These are phyloP conservation scores for Coemansia sp. DNA, from an alignment of 192 early-diverging fungal genomes.

Conservation along the genomic window DNA sequence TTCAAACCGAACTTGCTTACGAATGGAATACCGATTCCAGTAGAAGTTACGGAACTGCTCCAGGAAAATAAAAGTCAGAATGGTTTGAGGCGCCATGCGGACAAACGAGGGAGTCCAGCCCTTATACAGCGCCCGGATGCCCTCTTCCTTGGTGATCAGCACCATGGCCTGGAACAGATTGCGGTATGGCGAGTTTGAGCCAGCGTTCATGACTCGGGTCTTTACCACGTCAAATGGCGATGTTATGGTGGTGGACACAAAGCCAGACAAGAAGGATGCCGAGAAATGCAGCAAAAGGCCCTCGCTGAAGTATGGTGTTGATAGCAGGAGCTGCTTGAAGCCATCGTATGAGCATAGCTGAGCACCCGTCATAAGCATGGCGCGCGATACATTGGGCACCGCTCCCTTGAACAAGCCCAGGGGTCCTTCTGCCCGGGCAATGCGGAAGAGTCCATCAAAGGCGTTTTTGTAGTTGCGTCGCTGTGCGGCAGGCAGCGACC, in stretches of 20 bases:
- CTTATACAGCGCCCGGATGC: constrained; percentile 69
- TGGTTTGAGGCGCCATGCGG: constrained; percentile 79
- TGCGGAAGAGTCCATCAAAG: constrained; percentile 69
- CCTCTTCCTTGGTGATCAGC: constrained; percentile 65
- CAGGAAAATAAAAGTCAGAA: constrained; percentile 78
- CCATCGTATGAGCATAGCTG: constrained; percentile 76
- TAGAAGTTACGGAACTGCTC: constrained; percentile 67
- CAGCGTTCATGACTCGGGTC: constrained; percentile 80
- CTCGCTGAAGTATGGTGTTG: constrained; percentile 60
- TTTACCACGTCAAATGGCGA: constrained; percentile 83
- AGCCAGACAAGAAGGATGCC: constrained; percentile 69
- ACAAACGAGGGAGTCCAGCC: constrained; percentile 83
- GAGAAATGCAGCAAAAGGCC: constrained; percentile 65
- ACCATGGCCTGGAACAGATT: constrained; percentile 48
- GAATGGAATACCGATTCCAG: constrained; percentile 26
- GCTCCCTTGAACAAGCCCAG: constrained; percentile 82
- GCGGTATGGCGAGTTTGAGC: constrained; percentile 34
- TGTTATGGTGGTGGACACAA: constrained; percentile 72
- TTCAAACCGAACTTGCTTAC: constrained; percentile 33
- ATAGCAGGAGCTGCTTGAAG: constrained; percentile 70
- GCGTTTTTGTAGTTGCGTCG: constrained; percentile 76
- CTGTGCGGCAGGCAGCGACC: constrained; percentile 59
- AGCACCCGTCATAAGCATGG: constrained; percentile 78
- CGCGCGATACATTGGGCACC: constrained; percentile 85
- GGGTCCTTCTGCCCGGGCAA: constrained; percentile 74